Evolutionary conservation across 106 monocot species (phyloP), one percentile per base, ranked within the genome.

Genomic region (Acorus calamus): DNA sequence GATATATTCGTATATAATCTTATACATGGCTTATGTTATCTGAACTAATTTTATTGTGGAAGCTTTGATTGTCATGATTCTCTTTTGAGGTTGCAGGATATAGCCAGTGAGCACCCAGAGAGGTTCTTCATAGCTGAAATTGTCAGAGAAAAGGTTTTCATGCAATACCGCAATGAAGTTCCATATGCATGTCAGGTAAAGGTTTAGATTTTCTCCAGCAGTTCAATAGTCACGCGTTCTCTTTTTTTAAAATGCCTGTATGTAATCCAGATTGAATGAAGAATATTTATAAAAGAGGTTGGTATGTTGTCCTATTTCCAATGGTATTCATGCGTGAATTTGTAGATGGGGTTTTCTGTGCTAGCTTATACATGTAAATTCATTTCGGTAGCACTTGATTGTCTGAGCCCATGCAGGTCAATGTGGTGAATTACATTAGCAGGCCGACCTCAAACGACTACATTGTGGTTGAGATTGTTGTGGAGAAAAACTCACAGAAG

Each of bases 161-260:
- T 82, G 96, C 96, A 91, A 56, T 91, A 98, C 49, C 69, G 87
- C 63, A 79, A 98, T 49, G 96, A 98, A 83, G 69, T 98, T 71
- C 96, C 96, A 11, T 98, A 98, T 88, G 80, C 83, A 14, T 98
- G 96, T 63, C 96, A 98, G 87, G 96, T 98, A 72, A 53, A 12
- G 4, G 8, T 11, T 56, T 56, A 46, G 50, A 11, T 44, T 3
- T 14, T 58, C n/a, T n/a, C n/a, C n/a, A n/a, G n/a, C n/a, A n/a
- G n/a, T n/a, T n/a, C n/a, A n/a, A n/a, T n/a, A n/a, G n/a, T n/a
- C n/a, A n/a, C n/a, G n/a, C n/a, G n/a, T n/a, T n/a, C n/a, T n/a
- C n/a, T n/a, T n/a, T n/a, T n/a, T n/a, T n/a, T n/a, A n/a, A n/a
- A n/a, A n/a, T n/a, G n/a, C n/a, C n/a, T n/a, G n/a, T n/a, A n/a